Percentiles rank a stretch among this genome's conserved stretches.
phyloP scores from a whole-genome alignment of 495 filamentous ascomycete species.

The Melanomma pulvis-pyrius region DNA sequence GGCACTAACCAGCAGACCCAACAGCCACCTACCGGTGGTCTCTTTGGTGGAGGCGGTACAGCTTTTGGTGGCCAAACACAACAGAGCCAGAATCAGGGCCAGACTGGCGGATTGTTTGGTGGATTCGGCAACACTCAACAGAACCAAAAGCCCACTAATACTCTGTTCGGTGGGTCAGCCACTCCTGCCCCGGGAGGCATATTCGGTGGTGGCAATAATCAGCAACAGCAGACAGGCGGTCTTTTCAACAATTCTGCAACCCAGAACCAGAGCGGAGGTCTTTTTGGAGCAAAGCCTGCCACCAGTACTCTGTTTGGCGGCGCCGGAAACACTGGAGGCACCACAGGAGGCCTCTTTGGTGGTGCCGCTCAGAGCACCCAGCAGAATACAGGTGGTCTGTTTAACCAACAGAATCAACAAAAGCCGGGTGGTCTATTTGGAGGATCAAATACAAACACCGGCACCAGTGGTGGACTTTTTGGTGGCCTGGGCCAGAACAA shows the following conservation, averaged over 20 bases:
- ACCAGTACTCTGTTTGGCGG: constrained; percentile 41
- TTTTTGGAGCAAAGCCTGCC: constrained; percentile 62
- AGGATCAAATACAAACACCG: constrained; percentile 30
- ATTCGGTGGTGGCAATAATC: constrained; percentile 49
- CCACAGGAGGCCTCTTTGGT: constrained; percentile 56
- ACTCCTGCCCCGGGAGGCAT: constrained; percentile 49
- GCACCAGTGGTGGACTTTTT: constrained; percentile 47
- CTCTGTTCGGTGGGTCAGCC: constrained; percentile 60
- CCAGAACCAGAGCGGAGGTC: constrained; percentile 54
- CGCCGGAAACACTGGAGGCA: constrained; percentile 25
- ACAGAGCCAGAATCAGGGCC: constrained; percentile 31
- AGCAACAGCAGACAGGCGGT: constrained; percentile 41
- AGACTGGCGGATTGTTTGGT: constrained; percentile 38
- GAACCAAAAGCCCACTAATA: constrained; percentile 55
- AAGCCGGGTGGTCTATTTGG: constrained; percentile 42
- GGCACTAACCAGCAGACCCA: background rate
- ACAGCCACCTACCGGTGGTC: background rate
- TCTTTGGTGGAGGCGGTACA: constrained; percentile 44
- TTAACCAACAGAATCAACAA: constrained; percentile 44
- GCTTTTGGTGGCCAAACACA: constrained; percentile 53
- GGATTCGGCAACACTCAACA: constrained; percentile 41
- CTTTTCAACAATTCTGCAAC: constrained; percentile 53
- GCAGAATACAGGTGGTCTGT: constrained; percentile 54
- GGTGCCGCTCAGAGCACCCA: constrained; percentile 59
- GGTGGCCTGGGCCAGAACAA: constrained; percentile 41